Conservation (phyloP, 495 filamentous ascomycete genomes). For the Penicillium paradoxum region DNA sequence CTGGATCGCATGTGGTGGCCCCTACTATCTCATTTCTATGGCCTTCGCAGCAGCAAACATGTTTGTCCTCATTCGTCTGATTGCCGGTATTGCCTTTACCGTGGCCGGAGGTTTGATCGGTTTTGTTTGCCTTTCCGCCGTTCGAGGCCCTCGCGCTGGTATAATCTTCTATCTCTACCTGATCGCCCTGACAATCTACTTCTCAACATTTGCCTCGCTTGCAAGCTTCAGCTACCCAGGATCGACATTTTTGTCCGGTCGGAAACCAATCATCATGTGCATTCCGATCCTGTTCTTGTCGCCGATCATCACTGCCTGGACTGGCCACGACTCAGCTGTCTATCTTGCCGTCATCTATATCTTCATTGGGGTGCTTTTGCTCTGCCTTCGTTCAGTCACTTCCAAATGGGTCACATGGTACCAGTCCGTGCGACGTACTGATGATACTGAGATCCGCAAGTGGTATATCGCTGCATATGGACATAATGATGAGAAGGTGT, state of each 20-base stretch:
- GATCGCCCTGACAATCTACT: constrained; percentile 45
- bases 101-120: constrained; percentile 44
- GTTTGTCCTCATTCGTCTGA: constrained; percentile 54
- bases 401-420: constrained; percentile 52
- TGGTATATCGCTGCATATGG: constrained; percentile 42
- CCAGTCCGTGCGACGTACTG: constrained; percentile 40
- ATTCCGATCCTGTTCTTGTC: constrained; percentile 47
- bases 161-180: constrained; percentile 50
- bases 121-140: constrained; percentile 43
- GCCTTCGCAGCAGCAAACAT: constrained; percentile 58
- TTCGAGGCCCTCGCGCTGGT: constrained; percentile 35
- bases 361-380: constrained; percentile 40
- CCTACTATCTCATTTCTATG: constrained; percentile 57
- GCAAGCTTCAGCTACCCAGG: constrained; percentile 56
- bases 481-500: constrained; percentile 32
- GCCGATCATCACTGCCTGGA: constrained; percentile 43
- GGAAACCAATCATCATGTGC: constrained; percentile 39
- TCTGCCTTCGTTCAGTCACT: constrained; percentile 41
- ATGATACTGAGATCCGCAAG: constrained; percentile 44
- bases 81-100: constrained; percentile 54
- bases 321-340: constrained; percentile 43
- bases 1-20: constrained; percentile 54
- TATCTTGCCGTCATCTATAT: constrained; percentile 45
- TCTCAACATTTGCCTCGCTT: constrained; percentile 46
- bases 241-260: constrained; percentile 47